Evolutionary conservation across 1,284 basidiomycete genomes (phyloP), one percentile per base, ranked within the genome.

Genomic region (Rhodotorula glutinis): DNA sequence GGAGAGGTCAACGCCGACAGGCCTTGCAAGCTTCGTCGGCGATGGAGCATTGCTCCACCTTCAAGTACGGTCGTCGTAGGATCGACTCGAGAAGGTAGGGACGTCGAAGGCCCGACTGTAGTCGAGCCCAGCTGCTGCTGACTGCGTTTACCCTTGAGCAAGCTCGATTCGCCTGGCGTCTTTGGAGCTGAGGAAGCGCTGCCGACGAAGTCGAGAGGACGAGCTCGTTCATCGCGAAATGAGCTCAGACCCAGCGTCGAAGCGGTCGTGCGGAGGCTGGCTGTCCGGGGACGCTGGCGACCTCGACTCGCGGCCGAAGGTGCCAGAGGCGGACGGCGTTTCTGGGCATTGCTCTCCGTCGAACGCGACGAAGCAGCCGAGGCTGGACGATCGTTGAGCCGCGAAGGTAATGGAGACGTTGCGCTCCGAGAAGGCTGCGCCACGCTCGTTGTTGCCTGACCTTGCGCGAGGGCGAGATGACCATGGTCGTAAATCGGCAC

Each of bases 271-370:
- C 62, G 25, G 19, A 63, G 21, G 14, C 49, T 60, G 13, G 54
- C 49, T 41, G 66, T 57, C 9, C 66, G 52, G 25, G 41, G 10
- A 9, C 62, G 38, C 11, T 53, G 23, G 9, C 62, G 53, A 29
- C 60, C 66, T 14, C 66, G 47, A 33, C 62, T 63, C 25, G 66
- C 57, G 0, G 62, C 46, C 19, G 58, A 61, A 9, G 66, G 66
- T 3, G 66, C 66, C 3, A 53, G 66, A 13, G 66, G 66, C 9
- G 62, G 62, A 3, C 65, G 60, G 8, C 47, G 33, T 3, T 53
- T 47, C 1, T 30, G 46, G 10, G 47, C 29, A 25, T 21, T 23
- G 46, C 30, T 41, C 21, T 46, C 51, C 8, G 52, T 46, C n/a
- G 55, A 30, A 29, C 52, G 38, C 41, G 64, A 47, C 4, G 61